Conservation (phyloP, 2,329 filamentous ascomycete species). For the Pseudogymnoascus sp. region DNA sequence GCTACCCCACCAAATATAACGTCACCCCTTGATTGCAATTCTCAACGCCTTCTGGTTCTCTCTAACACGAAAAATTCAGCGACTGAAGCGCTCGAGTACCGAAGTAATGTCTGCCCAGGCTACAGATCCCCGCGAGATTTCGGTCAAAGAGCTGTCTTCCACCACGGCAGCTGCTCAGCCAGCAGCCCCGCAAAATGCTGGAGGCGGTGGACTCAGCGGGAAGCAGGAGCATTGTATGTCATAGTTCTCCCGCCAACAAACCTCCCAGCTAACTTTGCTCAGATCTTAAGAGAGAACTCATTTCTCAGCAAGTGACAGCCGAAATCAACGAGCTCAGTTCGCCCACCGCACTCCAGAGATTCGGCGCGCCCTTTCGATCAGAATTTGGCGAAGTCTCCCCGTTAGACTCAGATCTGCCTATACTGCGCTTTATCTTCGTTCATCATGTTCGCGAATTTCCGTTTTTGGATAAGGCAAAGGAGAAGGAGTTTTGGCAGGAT, state of each 20-base stretch:
- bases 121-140: neutral
- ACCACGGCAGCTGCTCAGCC: neutral
- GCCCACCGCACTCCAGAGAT: constrained; percentile 86
- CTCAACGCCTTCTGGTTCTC: neutral
- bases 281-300: constrained; percentile 95
- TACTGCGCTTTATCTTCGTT: constrained; percentile 94
- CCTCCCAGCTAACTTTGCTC: constrained; percentile 10
- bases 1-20: constrained; percentile 6
- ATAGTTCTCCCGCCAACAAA: neutral
- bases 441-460: constrained; percentile 97
- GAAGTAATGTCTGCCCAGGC: neutral
- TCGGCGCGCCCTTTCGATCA: constrained; percentile 90
- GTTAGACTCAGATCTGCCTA: constrained; percentile 85
- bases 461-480: constrained; percentile 89
- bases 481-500: constrained; percentile 99
- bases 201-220: constrained; percentile 55
- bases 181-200: constrained; percentile 2
- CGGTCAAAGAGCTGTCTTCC: neutral
- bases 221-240: constrained; percentile 93
- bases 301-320: constrained; percentile 78
- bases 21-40: neutral
- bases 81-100: neutral
- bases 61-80: neutral
- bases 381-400: constrained; percentile 88
- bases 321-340: constrained; percentile 93